Percentiles rank a stretch among this genome's conserved stretches.
These are phyloP conservation scores for Acacia acuminata DNA, from an alignment of 306 rosid species.

Conservation along the genomic window DNA sequence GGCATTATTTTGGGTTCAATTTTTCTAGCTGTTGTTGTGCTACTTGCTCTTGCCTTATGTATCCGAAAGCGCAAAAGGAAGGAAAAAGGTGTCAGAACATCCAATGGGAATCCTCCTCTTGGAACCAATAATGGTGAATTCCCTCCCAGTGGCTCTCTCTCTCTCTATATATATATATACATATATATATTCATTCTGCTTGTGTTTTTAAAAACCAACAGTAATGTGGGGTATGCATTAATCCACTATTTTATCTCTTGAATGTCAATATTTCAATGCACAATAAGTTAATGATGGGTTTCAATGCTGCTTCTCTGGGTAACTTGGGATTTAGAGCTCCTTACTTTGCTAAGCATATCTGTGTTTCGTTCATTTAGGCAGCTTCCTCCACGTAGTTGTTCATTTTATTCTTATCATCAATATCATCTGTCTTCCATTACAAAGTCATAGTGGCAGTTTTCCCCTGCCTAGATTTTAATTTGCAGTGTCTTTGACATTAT, in stretches of 20 bases:
- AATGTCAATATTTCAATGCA: conserved; percentile 8
- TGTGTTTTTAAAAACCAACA: conserved; percentile 11
- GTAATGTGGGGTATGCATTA: conserved; percentile 13
- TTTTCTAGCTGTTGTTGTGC: conserved; percentile 42
- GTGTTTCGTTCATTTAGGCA: background rate
- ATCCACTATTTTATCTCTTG: background rate
- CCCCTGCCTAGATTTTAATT: background rate
- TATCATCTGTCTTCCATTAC: background rate
- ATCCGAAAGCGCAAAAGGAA: conserved; percentile 63
- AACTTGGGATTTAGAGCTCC: conserved; percentile 11
- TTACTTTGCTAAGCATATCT: background rate
- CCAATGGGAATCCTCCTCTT: conserved; percentile 56
- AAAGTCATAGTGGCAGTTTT: background rate
- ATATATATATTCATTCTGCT: background rate
- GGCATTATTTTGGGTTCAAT: conserved; percentile 73
- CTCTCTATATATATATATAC: background rate
- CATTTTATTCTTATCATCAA: background rate
- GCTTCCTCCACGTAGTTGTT: background rate
- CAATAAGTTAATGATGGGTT: background rate
- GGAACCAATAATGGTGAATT: conserved; percentile 63
- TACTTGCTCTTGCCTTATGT: conserved; percentile 60
- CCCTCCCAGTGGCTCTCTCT: conserved; percentile 26
- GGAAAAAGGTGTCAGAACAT: conserved; percentile 50
- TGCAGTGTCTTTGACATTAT: conserved; percentile 3
- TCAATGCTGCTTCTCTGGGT: background rate